Conservation (phyloP, 495 filamentous ascomycete genomes). For the Podospora fimiseda region DNA sequence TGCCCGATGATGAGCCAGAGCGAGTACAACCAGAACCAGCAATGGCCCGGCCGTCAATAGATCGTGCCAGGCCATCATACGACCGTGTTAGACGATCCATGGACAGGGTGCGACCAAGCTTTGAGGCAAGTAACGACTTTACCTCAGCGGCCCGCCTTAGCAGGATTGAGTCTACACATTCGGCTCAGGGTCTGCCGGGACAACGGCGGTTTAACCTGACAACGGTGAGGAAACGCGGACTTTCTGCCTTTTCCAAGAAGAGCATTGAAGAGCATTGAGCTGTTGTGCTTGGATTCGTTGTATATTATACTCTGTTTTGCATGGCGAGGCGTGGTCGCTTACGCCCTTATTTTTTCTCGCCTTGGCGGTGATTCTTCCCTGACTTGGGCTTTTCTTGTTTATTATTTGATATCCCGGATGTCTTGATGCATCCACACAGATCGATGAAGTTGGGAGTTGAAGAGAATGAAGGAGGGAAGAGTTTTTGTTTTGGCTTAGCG, state of each 20-base stretch:
- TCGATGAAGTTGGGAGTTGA: not conserved
- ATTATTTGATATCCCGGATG: slow-evolving; percentile 19
- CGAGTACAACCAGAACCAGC: slow-evolving; percentile 20
- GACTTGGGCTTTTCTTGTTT: slow-evolving; percentile 9
- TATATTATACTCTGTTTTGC: slow-evolving; percentile 7
- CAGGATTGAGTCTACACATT: slow-evolving; percentile 71
- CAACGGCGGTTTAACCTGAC: slow-evolving; percentile 28
- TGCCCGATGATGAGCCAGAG: not conserved
- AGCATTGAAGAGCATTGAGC: slow-evolving; percentile 19
- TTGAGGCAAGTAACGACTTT: slow-evolving; percentile 82
- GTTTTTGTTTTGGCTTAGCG: too few species aligned
- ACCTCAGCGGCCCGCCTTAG: slow-evolving; percentile 78
- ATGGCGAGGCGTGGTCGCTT: not conserved
- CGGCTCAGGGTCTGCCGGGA: slow-evolving; percentile 20
- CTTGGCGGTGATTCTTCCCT: slow-evolving; percentile 8
- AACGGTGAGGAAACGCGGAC: slow-evolving; percentile 29
- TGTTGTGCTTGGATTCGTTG: not conserved
- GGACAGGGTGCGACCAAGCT: slow-evolving; percentile 70
- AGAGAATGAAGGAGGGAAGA: not conserved
- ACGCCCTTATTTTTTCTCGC: not conserved
- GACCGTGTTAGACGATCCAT: slow-evolving; percentile 70
- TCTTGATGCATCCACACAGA: slow-evolving; percentile 3
- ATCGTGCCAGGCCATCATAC: slow-evolving; percentile 67
- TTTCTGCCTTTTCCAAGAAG: slow-evolving; percentile 34
- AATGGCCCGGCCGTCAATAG: slow-evolving; percentile 49